Percentiles rank a stretch among this genome's conserved stretches.
Conservation (phyloP, 257 asterid species). For the Galeopsis tetrahit region DNA sequence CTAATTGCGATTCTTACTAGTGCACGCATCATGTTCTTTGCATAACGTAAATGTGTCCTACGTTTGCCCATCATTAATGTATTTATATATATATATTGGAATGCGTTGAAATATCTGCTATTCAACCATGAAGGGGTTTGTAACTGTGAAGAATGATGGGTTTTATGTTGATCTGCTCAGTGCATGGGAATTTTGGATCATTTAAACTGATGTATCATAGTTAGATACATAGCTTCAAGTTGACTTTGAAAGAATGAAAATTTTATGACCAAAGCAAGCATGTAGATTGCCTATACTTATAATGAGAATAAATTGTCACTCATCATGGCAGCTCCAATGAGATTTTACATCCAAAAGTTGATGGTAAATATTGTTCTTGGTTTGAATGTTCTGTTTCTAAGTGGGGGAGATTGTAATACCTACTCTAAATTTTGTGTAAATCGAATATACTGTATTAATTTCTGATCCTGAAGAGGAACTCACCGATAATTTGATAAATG, state of each 20-base stretch:
- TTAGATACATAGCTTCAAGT: not conserved
- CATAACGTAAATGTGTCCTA: not conserved
- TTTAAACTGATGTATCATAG: not conserved
- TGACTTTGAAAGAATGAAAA: not conserved
- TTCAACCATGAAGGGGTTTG: constrained; percentile 11
- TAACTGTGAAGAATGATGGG: constrained; percentile 18
- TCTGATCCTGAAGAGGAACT: constrained; percentile 24
- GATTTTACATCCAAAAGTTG: constrained; percentile 16
- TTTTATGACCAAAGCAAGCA: constrained; percentile 15
- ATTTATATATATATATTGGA: not conserved
- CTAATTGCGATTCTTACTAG: constrained; percentile 22
- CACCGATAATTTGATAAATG: constrained; percentile 16
- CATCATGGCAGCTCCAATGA: constrained; percentile 17
- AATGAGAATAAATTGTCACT: constrained; percentile 27
- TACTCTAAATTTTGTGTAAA: too few relatives aligned
- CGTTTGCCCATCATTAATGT: constrained; percentile 20
- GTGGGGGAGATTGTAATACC: too few relatives aligned
- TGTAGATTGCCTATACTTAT: constrained; percentile 3
- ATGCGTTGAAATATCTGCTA: constrained; percentile 6
- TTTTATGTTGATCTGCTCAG: constrained; percentile 25
- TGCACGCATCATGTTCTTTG: constrained; percentile 23
- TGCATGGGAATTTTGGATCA: constrained; percentile 17
- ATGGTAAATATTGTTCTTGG: constrained; percentile 26
- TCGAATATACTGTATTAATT: not conserved
- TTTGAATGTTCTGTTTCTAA: constrained; percentile 15